Percentiles rank a stretch among this genome's conserved stretches.
phyloP scores from a whole-genome alignment of 2,329 filamentous ascomycete genomes.

The Blastomyces percursus region DNA sequence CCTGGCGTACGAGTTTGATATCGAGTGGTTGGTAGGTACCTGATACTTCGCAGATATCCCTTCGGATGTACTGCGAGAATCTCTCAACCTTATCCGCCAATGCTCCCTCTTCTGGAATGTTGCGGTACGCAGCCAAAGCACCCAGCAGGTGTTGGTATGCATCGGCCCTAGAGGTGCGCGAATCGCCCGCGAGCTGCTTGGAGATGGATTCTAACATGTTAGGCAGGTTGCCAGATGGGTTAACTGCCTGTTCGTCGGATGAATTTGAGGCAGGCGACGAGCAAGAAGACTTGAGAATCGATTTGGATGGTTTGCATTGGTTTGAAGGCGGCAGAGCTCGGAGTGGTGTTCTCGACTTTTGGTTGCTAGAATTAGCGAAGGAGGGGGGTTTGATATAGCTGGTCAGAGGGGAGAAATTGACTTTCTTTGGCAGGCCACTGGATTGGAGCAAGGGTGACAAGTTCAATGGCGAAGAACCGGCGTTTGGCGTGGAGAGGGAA shows the following conservation, averaged over 20 bases:
- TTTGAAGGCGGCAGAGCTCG: conserved; percentile 40
- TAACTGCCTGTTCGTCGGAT: conserved; percentile 34
- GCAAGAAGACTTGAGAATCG: conserved; percentile 66
- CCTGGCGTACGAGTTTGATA: conserved; percentile 61
- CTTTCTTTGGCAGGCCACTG: conserved; percentile 40
- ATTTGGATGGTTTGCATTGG: conserved; percentile 50
- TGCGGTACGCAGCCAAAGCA: conserved; percentile 69
- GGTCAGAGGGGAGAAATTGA: conserved; percentile 51
- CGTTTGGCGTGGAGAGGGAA: background rate
- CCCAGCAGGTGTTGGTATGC: conserved; percentile 72
- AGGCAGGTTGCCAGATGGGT: conserved; percentile 50
- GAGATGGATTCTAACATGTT: conserved; percentile 78
- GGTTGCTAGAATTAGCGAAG: conserved; percentile 20
- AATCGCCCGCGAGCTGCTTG: conserved; percentile 65
- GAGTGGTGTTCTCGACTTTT: conserved; percentile 33
- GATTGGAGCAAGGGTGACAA: conserved; percentile 24
- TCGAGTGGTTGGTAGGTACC: conserved; percentile 47
- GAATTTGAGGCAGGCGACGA: conserved; percentile 31
- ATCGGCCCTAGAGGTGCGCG: conserved; percentile 64
- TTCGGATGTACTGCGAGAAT: conserved; percentile 69
- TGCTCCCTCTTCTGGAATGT: conserved; percentile 62
- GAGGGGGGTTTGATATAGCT: conserved; percentile 42
- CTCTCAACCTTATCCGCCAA: conserved; percentile 65
- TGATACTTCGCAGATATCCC: conserved; percentile 60
- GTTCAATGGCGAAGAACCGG: conserved; percentile 34